Evolutionary conservation across 139 green algal species (phyloP).

Genomic region (Astrephomene gubernaculifera): DNA sequence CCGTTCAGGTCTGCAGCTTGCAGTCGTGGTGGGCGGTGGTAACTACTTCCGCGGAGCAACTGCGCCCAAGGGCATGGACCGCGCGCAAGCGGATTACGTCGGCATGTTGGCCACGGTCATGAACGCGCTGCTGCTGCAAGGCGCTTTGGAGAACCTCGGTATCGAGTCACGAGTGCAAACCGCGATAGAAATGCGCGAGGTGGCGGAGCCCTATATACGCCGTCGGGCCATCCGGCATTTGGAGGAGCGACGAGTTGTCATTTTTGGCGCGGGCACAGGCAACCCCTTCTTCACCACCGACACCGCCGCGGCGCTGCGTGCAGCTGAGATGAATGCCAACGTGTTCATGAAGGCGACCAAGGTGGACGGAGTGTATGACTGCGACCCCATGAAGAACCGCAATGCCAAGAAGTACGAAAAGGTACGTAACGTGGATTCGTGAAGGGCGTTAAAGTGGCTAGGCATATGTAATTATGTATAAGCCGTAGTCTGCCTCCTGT

Average conservation of each 20-base stretch:
- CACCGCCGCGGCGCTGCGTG: slow-evolving; percentile 94
- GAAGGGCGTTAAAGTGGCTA: no score
- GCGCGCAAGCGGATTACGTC: slow-evolving; percentile 96
- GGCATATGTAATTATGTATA: no score
- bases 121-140: slow-evolving; percentile 95
- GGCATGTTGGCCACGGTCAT: slow-evolving; percentile 99
- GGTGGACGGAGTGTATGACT: slow-evolving; percentile 97
- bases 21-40: slow-evolving; percentile 94
- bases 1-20: slow-evolving; percentile 76
- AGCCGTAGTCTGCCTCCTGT: no score
- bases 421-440: no score
- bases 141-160: slow-evolving; percentile 78
- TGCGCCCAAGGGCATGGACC: slow-evolving; percentile 86
- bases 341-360: slow-evolving; percentile 95
- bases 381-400: slow-evolving; percentile 88
- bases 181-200: slow-evolving; percentile 95
- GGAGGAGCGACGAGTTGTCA: slow-evolving; percentile 94
- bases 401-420: slow-evolving; percentile 73
- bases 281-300: slow-evolving; percentile 99
- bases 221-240: slow-evolving; percentile 95
- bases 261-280: slow-evolving; percentile 95
- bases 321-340: slow-evolving; percentile 94
- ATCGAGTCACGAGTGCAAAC: slow-evolving; percentile 87
- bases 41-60: slow-evolving; percentile 97
- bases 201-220: slow-evolving; percentile 98